A percentile compares a stretch with the other conserved stretches of the same genome.
These are phyloP conservation scores for Chytriomyces sp. DNA, from an alignment of 192 early-diverging fungal genomes.

Conservation along the genomic window DNA sequence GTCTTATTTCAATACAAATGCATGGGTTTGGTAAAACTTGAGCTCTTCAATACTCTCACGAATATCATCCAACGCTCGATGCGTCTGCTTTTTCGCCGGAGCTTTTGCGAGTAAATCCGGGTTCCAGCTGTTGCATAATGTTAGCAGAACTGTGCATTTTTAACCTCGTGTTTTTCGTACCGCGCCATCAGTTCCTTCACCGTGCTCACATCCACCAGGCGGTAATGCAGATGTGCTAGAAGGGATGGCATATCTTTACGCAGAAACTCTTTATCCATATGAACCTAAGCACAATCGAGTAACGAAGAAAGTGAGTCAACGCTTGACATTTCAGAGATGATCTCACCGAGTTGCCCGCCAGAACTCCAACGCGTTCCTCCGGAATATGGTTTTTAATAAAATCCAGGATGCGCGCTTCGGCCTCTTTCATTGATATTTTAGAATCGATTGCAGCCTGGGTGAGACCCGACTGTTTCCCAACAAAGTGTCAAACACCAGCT, in stretches of 20 bases:
- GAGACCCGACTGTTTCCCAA: slow-evolving; percentile 75
- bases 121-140: slow-evolving; percentile 70
- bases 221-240: slow-evolving; percentile 78
- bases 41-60: slow-evolving; percentile 89
- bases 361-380: slow-evolving; percentile 56
- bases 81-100: slow-evolving; percentile 64
- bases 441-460: slow-evolving; percentile 73
- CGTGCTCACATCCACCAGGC: slow-evolving; percentile 83
- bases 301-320: not conserved
- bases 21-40: slow-evolving; percentile 64
- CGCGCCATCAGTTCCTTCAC: slow-evolving; percentile 78
- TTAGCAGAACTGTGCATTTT: not conserved
- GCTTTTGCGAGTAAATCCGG: slow-evolving; percentile 47
- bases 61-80: slow-evolving; percentile 90
- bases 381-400: slow-evolving; percentile 78
- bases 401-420: slow-evolving; percentile 69
- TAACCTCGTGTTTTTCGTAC: not conserved
- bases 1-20: slow-evolving; percentile 58
- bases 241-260: slow-evolving; percentile 77
- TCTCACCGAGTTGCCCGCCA: slow-evolving; percentile 84
- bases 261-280: slow-evolving; percentile 87
- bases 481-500: no score
- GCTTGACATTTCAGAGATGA: not conserved
- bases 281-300: slow-evolving; percentile 45
- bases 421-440: slow-evolving; percentile 63